Evolutionary conservation across 2,329 filamentous ascomycete genomes (phyloP), one percentile per base, ranked within the genome.

Genomic region (Cryphonectria nitschkei): DNA sequence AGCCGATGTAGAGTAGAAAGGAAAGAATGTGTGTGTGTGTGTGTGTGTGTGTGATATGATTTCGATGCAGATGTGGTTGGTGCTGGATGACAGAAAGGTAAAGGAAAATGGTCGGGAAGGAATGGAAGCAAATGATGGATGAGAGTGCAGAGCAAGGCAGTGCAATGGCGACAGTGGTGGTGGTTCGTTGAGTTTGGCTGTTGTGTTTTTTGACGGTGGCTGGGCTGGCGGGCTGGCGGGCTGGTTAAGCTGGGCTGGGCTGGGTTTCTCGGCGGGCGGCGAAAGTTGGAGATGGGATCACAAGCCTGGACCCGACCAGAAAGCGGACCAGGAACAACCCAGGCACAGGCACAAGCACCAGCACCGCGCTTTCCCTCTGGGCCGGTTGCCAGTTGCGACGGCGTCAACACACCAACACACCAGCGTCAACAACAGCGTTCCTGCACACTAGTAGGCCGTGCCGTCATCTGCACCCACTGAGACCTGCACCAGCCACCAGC

Each of bases 211-310:
- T 50, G 46, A 50, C 46, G 46, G 46, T 50, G 46, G 63, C 34
- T 52, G 54, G 54, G 65, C 16, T 32, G 58, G 16, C 58, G 22
- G 34, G 37, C 37, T 39, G 58, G n/a, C 14, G 22, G 56, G 62
- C 62, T 69, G 66, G 67, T 68, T 72, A 62, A 43, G 71, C 37
- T 64, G 61, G 58, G 32, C 60, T 63, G 60, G 34, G 8, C 56
- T 61, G 32, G 56, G 26, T 39, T 39, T n/a, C 46, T 41, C 37
- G 60, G 60, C n/a, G 56, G 16, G 58, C 61, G 43, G 61, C n/a
- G 65, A 64, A 9, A 68, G 58, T 70, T 72, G 70, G 70, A 68
- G 68, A 70, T 70, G 68, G 54, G 70, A 69, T 69, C 70, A 71
- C 66, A 43, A 32, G 64, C 62, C 50, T 29, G 52, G 37, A 16